These are phyloP conservation scores for Aeschynomene evenia DNA, from an alignment of 306 rosid species.

Conservation along the genomic window DNA sequence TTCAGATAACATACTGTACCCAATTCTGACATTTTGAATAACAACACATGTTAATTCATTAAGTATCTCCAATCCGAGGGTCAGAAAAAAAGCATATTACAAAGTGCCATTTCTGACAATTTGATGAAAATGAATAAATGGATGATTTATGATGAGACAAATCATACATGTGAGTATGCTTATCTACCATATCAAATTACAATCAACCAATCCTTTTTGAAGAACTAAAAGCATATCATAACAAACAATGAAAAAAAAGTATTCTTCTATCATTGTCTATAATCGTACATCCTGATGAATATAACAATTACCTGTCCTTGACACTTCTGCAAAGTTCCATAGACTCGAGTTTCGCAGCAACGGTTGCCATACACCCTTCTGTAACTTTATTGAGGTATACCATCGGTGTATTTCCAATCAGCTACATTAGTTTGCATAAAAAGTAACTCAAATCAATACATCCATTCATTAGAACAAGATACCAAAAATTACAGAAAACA, in stretches of 20 bases:
- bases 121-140: background rate
- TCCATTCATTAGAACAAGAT: background rate
- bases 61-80: conserved; percentile 6
- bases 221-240: conserved; percentile 6
- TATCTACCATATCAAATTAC: conserved; percentile 18
- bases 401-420: conserved; percentile 96
- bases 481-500: background rate
- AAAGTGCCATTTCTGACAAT: conserved; percentile 14
- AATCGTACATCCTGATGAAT: background rate
- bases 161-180: background rate
- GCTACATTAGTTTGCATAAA: conserved; percentile 41
- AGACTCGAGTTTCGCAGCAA: conserved; percentile 98
- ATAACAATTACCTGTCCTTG: conserved; percentile 68
- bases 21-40: conserved; percentile 66
- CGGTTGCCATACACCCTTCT: conserved; percentile 70
- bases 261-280: background rate
- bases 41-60: conserved; percentile 8
- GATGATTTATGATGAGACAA: conserved; percentile 5
- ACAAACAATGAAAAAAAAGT: background rate
- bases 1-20: conserved; percentile 74
- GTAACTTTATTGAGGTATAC: conserved; percentile 86
- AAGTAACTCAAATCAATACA: conserved; percentile 1
- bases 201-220: background rate
- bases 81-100: background rate
- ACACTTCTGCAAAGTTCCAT: conserved; percentile 98